A percentile compares a stretch with the other conserved stretches of the same genome.
Conservation (phyloP, 2,329 filamentous ascomycete species). For the Ophiocordyceps unilateralis region DNA sequence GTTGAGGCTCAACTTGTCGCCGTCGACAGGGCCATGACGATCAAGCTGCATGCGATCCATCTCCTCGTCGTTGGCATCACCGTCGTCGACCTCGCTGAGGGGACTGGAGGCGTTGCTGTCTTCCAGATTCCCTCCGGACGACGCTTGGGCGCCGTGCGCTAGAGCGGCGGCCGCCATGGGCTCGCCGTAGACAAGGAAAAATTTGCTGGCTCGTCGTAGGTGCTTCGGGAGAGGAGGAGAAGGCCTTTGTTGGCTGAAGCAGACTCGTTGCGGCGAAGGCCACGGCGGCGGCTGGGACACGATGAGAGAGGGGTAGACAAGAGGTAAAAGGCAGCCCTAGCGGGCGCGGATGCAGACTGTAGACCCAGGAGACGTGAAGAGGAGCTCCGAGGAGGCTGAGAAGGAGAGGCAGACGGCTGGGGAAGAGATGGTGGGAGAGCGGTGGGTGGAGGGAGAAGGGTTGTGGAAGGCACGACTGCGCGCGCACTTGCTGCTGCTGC, state of each 20-base stretch:
- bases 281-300: not conserved
- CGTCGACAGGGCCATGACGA: conserved; percentile 14
- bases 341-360: not conserved
- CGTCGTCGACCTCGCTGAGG: conserved; percentile 80
- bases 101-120: conserved; percentile 73
- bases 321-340: not conserved
- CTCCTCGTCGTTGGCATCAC: conserved; percentile 52
- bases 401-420: not conserved
- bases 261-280: not conserved
- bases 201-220: not conserved
- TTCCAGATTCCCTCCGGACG: conserved; percentile 29
- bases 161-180: conserved; percentile 37
- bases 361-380: not conserved
- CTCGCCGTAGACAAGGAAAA: conserved; percentile 4
- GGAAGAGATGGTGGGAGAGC: not conserved
- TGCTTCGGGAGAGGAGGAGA: not conserved
- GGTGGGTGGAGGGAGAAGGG: not conserved
- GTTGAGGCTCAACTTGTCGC: conserved; percentile 12
- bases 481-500: conserved; percentile 1
- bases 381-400: not conserved
- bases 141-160: conserved; percentile 30
- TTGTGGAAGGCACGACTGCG: not conserved
- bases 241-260: not conserved
- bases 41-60: conserved; percentile 39
- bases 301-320: not conserved